Percentiles rank a stretch among this genome's conserved stretches.
phyloP scores from a whole-genome alignment of 768 basidiomycete genomes.

The Leucogyrophana mollusca region DNA sequence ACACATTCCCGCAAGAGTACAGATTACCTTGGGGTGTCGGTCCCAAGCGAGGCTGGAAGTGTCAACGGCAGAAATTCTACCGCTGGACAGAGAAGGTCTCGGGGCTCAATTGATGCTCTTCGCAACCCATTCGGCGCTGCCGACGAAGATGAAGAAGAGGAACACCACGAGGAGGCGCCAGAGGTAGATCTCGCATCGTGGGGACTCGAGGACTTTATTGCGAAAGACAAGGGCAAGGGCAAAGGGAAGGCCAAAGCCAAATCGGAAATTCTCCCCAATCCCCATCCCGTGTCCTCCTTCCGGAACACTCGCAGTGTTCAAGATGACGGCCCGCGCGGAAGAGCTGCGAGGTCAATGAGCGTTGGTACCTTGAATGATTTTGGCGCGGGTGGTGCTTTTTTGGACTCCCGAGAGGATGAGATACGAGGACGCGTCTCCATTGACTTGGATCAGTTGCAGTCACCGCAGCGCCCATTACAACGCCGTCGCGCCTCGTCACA shows the following conservation, averaged over 20 bases:
- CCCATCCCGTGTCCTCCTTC: constrained; percentile 39
- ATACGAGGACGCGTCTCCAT: constrained; percentile 58
- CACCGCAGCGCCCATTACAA: constrained; percentile 37
- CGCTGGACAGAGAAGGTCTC: constrained; percentile 47
- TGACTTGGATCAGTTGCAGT: constrained; percentile 49
- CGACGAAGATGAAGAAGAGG: constrained; percentile 54
- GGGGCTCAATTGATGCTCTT: constrained; percentile 59
- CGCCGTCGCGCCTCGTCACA: constrained; percentile 55
- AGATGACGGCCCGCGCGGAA: constrained; percentile 37
- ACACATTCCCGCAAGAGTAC: constrained; percentile 51
- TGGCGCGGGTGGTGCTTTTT: constrained; percentile 44
- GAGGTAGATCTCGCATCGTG: constrained; percentile 84
- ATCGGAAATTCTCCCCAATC: constrained; percentile 42
- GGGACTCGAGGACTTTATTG: constrained; percentile 78
- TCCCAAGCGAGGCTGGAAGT: constrained; percentile 60
- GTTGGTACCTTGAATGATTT: constrained; percentile 60
- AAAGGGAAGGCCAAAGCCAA: constrained; percentile 44
- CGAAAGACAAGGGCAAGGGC: constrained; percentile 56
- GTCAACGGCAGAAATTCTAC: constrained; percentile 46
- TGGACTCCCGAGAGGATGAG: constrained; percentile 37
- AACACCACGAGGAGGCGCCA: constrained; percentile 45
- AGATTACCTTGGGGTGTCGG: constrained; percentile 66
- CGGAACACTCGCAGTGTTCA: constrained; percentile 44
- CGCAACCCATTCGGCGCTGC: constrained; percentile 76
- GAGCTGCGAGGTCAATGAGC: constrained; percentile 62